Evolutionary conservation across 1,284 basidiomycete species (phyloP).

Genomic region (Kwoniella shivajii): DNA sequence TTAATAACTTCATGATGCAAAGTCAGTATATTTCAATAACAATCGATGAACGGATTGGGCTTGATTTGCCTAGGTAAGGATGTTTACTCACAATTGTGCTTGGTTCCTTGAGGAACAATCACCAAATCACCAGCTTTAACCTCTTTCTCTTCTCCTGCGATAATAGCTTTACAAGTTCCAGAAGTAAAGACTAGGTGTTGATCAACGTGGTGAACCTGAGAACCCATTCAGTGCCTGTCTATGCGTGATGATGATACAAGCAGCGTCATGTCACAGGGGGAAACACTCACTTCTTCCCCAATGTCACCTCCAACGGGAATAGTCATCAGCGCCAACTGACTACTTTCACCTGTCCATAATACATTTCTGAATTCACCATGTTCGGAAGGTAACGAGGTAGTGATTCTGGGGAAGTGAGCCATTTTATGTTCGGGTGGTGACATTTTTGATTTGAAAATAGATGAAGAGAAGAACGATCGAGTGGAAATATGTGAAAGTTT

Average conservation of each 20-base stretch:
- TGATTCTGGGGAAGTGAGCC: conserved; percentile 45
- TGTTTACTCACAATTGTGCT: conserved; percentile 46
- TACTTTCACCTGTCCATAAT: conserved; percentile 49
- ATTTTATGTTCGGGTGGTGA: conserved; percentile 42
- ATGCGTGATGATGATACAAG: background rate
- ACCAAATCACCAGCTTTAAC: conserved; percentile 53
- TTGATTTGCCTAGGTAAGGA: background rate
- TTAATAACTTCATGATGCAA: conserved; percentile 40
- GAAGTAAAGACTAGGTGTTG: conserved; percentile 52
- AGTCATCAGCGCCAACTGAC: conserved; percentile 53
- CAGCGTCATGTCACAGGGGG: background rate
- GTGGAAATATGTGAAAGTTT: background rate
- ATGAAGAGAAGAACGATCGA: background rate
- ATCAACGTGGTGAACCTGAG: conserved; percentile 49
- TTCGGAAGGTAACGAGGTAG: conserved; percentile 41
- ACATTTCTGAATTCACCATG: conserved; percentile 51
- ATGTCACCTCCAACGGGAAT: conserved; percentile 54
- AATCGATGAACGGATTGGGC: background rate
- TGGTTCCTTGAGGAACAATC: conserved; percentile 53
- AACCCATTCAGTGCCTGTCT: background rate
- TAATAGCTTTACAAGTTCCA: conserved; percentile 48
- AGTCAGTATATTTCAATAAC: background rate
- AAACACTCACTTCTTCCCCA: conserved; percentile 42
- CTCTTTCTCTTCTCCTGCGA: conserved; percentile 51
- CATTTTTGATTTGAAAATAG: conserved; percentile 16